phyloP scores from a whole-genome alignment of 768 basidiomycete genomes.

The Phaeotremella skinneri region DNA sequence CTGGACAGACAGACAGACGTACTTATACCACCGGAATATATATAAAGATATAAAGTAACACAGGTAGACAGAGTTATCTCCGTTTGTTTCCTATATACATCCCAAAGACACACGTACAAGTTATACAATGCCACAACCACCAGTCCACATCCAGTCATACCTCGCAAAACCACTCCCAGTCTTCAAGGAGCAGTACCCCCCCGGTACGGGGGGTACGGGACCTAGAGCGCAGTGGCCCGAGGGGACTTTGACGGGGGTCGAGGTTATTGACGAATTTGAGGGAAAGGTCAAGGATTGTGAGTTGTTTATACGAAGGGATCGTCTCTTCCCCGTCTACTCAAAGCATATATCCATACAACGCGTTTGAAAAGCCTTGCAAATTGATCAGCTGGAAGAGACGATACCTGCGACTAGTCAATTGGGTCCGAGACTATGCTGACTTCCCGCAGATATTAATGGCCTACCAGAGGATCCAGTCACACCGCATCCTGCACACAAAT shows the following conservation, averaged over 20 bases:
- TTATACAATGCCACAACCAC: slow-evolving; percentile 50
- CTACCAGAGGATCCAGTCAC: slow-evolving; percentile 43
- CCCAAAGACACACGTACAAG: neutral
- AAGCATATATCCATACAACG: neutral
- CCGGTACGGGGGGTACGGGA: slow-evolving; percentile 46
- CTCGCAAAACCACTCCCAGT: slow-evolving; percentile 41
- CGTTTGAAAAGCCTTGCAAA: neutral
- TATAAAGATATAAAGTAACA: too few relatives aligned
- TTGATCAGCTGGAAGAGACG: too few relatives aligned
- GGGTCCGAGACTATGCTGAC: neutral
- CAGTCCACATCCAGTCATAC: slow-evolving; percentile 46
- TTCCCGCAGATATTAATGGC: slow-evolving; percentile 32
- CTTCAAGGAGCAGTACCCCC: slow-evolving; percentile 47
- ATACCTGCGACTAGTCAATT: neutral
- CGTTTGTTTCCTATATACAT: neutral
- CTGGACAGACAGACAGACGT: too few relatives aligned
- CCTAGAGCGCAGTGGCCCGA: slow-evolving; percentile 37
- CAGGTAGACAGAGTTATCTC: neutral
- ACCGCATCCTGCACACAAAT: slow-evolving; percentile 50
- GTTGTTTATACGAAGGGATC: slow-evolving; percentile 13
- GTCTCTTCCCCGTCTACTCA: neutral
- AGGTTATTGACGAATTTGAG: slow-evolving; percentile 44
- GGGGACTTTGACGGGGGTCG: slow-evolving; percentile 41
- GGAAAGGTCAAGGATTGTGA: slow-evolving; percentile 43
- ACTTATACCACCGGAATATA: too few relatives aligned